Evolutionary conservation across 2,329 filamentous ascomycete genomes (phyloP), one percentile per base, ranked within the genome.

Genomic region (Stagonosporopsis chrysanthemi): DNA sequence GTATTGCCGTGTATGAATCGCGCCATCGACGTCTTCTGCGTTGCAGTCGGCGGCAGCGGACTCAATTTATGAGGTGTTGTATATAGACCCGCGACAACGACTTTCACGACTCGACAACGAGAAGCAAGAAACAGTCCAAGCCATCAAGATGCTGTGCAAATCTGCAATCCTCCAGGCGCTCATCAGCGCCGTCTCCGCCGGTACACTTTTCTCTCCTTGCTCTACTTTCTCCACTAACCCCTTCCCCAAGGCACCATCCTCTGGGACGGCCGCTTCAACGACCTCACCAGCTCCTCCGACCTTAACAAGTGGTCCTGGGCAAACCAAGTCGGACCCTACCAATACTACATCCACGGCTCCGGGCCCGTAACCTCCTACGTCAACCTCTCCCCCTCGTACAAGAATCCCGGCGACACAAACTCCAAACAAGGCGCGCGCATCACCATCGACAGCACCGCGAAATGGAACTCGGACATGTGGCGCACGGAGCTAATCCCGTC

Each of bases 391-490:
- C 74, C 85, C 0, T 74, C 77, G 56, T 87, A 81, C 81, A 89
- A 88, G 78, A 90, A 90, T 75, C 84, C 87, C 0, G 83, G 83
- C 64, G 88, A 90, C 73, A 80, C 78, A 0, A 80, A 79, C 45
- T 87, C 85, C 46, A 82, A 78, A 33, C 84, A 90, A 75, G 89
- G 89, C 17, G 85, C 84, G 64, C 88, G 88, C 71, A 86, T 91
- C 75, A 89, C 86, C 4, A 87, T 91, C 61, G 81, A 81, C 66
- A 72, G 75, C 66, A 88, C 84, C 1, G 82, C 88, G 1, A 89
- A 85, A 73, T 91, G 88, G 88, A 88, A 91, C 75, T 86, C 85
- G 22, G 87, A 90, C 71, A 91, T 91, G 89, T 86, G 88, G 72
- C 83, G 89, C 48, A 90, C 87, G 0, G 89, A 91, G 77, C 79